These are phyloP conservation scores for Synura sp. DNA, from an alignment of 352 stramenopile genomes.

Conservation along the genomic window DNA sequence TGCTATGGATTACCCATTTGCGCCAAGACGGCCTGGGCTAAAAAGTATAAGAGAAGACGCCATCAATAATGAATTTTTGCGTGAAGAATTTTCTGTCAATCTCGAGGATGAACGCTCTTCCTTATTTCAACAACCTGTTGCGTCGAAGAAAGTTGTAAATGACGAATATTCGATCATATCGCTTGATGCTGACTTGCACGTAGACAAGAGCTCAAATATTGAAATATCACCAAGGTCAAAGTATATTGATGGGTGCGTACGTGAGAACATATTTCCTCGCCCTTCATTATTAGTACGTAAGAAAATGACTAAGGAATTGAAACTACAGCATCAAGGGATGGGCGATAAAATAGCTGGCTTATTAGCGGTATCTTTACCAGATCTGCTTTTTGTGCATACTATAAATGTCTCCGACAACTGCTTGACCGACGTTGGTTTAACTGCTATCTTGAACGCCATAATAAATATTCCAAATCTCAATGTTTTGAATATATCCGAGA, in stretches of 20 bases:
- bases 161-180: too few relatives aligned
- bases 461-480: neutral
- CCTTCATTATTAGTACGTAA: slow-evolving; percentile 3
- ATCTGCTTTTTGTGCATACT: slow-evolving; percentile 39
- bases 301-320: neutral
- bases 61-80: too few relatives aligned
- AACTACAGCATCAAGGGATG: slow-evolving; percentile 25
- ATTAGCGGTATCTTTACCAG: slow-evolving; percentile 1
- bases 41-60: too few relatives aligned
- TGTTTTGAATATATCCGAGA: slow-evolving; percentile 46
- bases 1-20: neutral
- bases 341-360: neutral
- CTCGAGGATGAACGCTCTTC: too few relatives aligned
- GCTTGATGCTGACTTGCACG: too few relatives aligned
- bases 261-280: neutral
- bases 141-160: too few relatives aligned
- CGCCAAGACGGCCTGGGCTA: too few relatives aligned
- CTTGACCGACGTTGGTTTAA: slow-evolving; percentile 41
- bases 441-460: neutral
- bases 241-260: slow-evolving; percentile 22
- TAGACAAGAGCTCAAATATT: too few relatives aligned
- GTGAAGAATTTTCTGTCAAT: too few relatives aligned
- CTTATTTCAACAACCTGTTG: too few relatives aligned
- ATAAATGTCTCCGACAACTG: slow-evolving; percentile 45
- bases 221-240: slow-evolving; percentile 2